Percentiles rank a stretch among this genome's conserved stretches.
Evolutionary conservation across 352 stramenopile genomes (phyloP).

Genomic region (Phytophthora podocarpi): DNA sequence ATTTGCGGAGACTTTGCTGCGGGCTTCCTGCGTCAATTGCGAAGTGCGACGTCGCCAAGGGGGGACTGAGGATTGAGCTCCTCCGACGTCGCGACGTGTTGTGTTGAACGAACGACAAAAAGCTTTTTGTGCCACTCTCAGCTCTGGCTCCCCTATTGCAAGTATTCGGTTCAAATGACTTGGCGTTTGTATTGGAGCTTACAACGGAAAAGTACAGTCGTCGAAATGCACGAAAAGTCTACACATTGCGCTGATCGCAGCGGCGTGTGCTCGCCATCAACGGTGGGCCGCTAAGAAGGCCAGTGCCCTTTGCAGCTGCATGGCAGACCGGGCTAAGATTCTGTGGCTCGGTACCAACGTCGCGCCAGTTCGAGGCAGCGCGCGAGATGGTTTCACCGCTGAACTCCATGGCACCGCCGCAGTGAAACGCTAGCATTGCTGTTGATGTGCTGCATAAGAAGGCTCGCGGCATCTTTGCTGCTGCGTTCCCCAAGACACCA

Average conservation of each 20-base stretch:
- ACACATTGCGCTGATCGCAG: constrained; percentile 14
- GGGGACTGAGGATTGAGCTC: constrained; percentile 11
- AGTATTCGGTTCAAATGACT: constrained; percentile 28
- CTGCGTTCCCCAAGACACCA: neutral
- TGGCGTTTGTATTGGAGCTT: constrained; percentile 17
- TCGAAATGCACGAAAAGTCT: constrained; percentile 10
- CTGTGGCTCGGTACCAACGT: constrained; percentile 8
- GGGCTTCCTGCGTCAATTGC: constrained; percentile 26
- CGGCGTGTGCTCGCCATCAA: neutral
- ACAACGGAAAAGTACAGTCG: constrained; percentile 4
- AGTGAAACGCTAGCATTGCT: constrained; percentile 3
- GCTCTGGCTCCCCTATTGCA: constrained; percentile 18
- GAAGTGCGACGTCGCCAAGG: constrained; percentile 24
- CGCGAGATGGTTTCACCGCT: constrained; percentile 8
- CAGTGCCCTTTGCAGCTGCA: constrained; percentile 21
- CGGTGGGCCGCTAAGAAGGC: constrained; percentile 6
- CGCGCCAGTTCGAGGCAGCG: constrained; percentile 16
- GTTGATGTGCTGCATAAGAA: constrained; percentile 3
- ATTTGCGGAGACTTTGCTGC: constrained; percentile 12
- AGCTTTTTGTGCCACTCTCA: constrained; percentile 9
- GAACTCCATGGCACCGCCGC: constrained; percentile 2
- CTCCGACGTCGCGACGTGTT: constrained; percentile 24
- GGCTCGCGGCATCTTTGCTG: constrained; percentile 4
- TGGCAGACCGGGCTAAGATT: constrained; percentile 24
- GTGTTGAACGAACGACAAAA: constrained; percentile 27